phyloP scores from a whole-genome alignment of 1,139 yeast genomes.

The Candida tetrigidarum region DNA sequence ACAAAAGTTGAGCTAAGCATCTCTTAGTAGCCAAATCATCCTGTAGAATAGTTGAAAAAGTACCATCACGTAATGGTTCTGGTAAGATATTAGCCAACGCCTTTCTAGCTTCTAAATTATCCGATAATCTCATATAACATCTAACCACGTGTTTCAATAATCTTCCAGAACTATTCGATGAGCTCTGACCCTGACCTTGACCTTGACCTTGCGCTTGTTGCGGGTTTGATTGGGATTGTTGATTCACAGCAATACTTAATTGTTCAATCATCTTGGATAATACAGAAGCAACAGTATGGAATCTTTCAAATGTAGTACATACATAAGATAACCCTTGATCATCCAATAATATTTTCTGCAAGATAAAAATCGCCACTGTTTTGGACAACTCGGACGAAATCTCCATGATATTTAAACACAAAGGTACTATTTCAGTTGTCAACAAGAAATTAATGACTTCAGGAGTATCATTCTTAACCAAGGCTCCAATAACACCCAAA shows the following conservation, averaged over 20 bases:
- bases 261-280: slow-evolving; percentile 90
- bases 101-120: slow-evolving; percentile 88
- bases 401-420: slow-evolving; percentile 94
- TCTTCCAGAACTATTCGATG: slow-evolving; percentile 65
- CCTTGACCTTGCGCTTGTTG: slow-evolving; percentile 17
- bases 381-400: slow-evolving; percentile 92
- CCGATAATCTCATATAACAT: slow-evolving; percentile 89
- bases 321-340: slow-evolving; percentile 91
- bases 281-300: slow-evolving; percentile 92
- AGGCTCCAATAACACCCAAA: slow-evolving; percentile 95
- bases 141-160: slow-evolving; percentile 91
- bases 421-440: slow-evolving; percentile 93
- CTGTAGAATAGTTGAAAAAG: slow-evolving; percentile 75
- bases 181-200: slow-evolving; percentile 15
- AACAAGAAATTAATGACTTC: slow-evolving; percentile 90
- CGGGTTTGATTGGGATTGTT: slow-evolving; percentile 33
- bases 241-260: slow-evolving; percentile 34
- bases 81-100: slow-evolving; percentile 87
- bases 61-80: slow-evolving; percentile 87
- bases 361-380: slow-evolving; percentile 94
- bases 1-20: slow-evolving; percentile 81
- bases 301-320: slow-evolving; percentile 94
- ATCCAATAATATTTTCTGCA: slow-evolving; percentile 89
- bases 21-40: slow-evolving; percentile 91
- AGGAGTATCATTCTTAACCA: slow-evolving; percentile 94